Conservation (phyloP, 352 stramenopile genomes). For the Pythium dissimile region DNA sequence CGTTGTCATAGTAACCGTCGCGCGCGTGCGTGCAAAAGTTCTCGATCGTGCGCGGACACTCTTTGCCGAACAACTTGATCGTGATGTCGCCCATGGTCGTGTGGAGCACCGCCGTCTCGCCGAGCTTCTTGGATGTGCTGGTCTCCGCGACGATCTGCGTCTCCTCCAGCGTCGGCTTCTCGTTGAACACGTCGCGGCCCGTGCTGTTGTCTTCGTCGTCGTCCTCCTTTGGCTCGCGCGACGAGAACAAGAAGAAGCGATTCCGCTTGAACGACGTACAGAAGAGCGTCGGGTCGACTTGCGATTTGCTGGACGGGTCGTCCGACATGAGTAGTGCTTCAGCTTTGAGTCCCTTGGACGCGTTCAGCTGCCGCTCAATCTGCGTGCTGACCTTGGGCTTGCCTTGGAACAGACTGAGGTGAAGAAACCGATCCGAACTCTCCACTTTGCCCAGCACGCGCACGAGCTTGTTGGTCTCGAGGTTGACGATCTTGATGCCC, state of each 20-base stretch:
- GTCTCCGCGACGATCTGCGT: constrained; percentile 81
- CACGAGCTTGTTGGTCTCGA: constrained; percentile 92
- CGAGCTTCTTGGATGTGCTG: constrained; percentile 48
- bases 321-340: constrained; percentile 66
- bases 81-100: constrained; percentile 99
- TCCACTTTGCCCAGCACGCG: constrained; percentile 94
- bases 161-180: constrained; percentile 96
- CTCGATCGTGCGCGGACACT: constrained; percentile 94
- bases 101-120: constrained; percentile 90
- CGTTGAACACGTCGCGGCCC: constrained; percentile 97
- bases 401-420: constrained; percentile 92
- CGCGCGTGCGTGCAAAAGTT: constrained; percentile 97
- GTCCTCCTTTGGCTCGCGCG: constrained; percentile 90
- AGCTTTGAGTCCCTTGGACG: constrained; percentile 43
- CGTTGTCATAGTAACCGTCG: constrained; percentile 98
- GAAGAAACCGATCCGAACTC: constrained; percentile 94
- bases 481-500: constrained; percentile 96
- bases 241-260: constrained; percentile 97
- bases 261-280: constrained; percentile 87
- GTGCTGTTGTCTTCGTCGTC: constrained; percentile 39
- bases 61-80: constrained; percentile 95
- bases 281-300: constrained; percentile 86
- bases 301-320: constrained; percentile 30
- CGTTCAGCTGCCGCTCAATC: constrained; percentile 84
- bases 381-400: constrained; percentile 96